Evolutionary conservation across 2,329 filamentous ascomycete species (phyloP), one percentile per base, ranked within the genome.

Genomic region (Blastomyces parvus): DNA sequence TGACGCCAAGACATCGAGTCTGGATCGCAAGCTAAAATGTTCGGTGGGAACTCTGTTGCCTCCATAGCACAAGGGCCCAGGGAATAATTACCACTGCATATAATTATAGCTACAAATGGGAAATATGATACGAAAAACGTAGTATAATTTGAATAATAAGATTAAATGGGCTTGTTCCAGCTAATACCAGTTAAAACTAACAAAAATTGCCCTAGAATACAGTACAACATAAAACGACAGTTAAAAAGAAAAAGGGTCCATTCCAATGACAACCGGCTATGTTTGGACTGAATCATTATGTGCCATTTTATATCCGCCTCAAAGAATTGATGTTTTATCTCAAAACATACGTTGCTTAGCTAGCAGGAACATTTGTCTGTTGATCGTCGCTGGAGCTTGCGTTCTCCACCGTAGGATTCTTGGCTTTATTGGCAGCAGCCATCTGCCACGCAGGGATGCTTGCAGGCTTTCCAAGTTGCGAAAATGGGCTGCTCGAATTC

Each of bases 361-460:
- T 74, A 40, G 70, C 60, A 27, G 73, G 69, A 36, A 71, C 69
- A 62, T 64, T 71, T 64, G 72, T 70, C 62, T 70, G 63, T 65
- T 75, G 70, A 59, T 65, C 66, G 57, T 63, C 64, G 7, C 64
- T 67, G 36, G 70, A 50, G 62, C 64, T 67, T 40, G 70, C 63
- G 22, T 69, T 56, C 61, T 70, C 56, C 64, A 65, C 59, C 63
- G 74, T 70, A 4, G 69, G 67, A 63, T 66, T 70, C 69, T 77
- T 78, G 42, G 74, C 71, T 62, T 74, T 84, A 69, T 83, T 86
- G 40, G 85, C 80, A 72, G 86, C 86, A 58, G 88, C 87, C 81
- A 90, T 83, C 76, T 92, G 89, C 89, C 89, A 92, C 4, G 88
- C 84, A 4, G 89, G 89, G 68, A 92, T 92, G 13, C 88, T 86